phyloP scores from a whole-genome alignment of 192 early-diverging fungal species.

The Backusella liffmaniae region DNA sequence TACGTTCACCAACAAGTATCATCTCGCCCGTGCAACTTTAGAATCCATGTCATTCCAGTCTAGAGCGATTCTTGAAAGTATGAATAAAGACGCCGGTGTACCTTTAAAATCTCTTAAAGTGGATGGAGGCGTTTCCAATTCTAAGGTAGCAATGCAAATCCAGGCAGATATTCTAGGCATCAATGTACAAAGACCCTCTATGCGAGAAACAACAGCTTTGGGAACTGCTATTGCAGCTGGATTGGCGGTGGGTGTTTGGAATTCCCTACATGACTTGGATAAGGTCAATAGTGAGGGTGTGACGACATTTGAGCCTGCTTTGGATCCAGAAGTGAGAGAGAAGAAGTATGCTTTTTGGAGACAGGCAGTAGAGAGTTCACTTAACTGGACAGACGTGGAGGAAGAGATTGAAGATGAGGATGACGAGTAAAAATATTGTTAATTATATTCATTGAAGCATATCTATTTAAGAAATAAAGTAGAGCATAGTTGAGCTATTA shows the following conservation, averaged over 20 bases:
- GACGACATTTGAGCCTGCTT: slow-evolving; percentile 40
- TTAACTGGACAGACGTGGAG: slow-evolving; percentile 51
- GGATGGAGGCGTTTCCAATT: slow-evolving; percentile 90
- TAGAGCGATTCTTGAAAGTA: slow-evolving; percentile 81
- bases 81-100: slow-evolving; percentile 72
- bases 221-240: slow-evolving; percentile 92
- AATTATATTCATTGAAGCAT: neutral
- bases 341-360: slow-evolving; percentile 65
- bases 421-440: neutral
- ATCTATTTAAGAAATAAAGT: slow-evolving; percentile 35
- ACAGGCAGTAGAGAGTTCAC: slow-evolving; percentile 70
- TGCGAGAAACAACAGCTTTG: slow-evolving; percentile 90
- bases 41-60: slow-evolving; percentile 91
- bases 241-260: slow-evolving; percentile 50
- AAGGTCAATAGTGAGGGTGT: slow-evolving; percentile 50
- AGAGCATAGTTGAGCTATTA: slow-evolving; percentile 31
- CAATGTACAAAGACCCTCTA: slow-evolving; percentile 74
- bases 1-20: slow-evolving; percentile 83
- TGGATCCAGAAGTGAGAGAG: slow-evolving; percentile 52
- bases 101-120: slow-evolving; percentile 73
- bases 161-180: slow-evolving; percentile 86
- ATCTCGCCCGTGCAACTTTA: slow-evolving; percentile 84
- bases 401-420: slow-evolving; percentile 43
- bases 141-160: slow-evolving; percentile 86
- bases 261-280: slow-evolving; percentile 48